These are phyloP conservation scores for Nakaseomyces nivariensis DNA, from an alignment of 1,139 yeast species.

Conservation along the genomic window DNA sequence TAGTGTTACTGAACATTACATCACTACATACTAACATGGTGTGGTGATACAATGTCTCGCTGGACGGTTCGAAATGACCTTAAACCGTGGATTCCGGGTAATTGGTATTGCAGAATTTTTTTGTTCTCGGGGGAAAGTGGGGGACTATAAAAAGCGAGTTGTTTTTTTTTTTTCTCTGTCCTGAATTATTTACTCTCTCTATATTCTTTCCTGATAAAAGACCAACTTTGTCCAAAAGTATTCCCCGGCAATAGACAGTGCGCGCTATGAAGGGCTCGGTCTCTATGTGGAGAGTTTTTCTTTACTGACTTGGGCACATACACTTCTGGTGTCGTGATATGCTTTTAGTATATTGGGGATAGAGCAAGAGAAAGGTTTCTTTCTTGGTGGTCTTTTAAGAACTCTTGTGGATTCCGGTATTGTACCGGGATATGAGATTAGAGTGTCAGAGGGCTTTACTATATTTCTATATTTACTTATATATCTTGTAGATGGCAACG, in stretches of 20 bases:
- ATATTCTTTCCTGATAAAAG: constrained; percentile 2
- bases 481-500: not conserved
- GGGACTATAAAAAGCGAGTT: not conserved
- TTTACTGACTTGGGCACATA: not conserved
- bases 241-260: constrained; percentile 38
- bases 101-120: no score
- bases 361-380: constrained; percentile 27
- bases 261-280: constrained; percentile 18
- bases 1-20: no score
- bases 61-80: no score
- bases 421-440: constrained; percentile 33
- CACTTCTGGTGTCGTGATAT: constrained; percentile 24
- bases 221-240: constrained; percentile 34
- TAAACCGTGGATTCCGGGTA: no score
- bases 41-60: no score
- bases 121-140: no score
- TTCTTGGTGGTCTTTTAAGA: constrained; percentile 36
- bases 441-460: constrained; percentile 46
- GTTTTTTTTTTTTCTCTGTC: not conserved
- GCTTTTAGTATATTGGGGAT: constrained; percentile 28
- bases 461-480: constrained; percentile 1
- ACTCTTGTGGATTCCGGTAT: constrained; percentile 40
- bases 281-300: constrained; percentile 4
- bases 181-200: not conserved
- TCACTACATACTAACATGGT: no score